Conservation (phyloP, 495 filamentous ascomycete genomes). For the Talaromyces stipitatus region DNA sequence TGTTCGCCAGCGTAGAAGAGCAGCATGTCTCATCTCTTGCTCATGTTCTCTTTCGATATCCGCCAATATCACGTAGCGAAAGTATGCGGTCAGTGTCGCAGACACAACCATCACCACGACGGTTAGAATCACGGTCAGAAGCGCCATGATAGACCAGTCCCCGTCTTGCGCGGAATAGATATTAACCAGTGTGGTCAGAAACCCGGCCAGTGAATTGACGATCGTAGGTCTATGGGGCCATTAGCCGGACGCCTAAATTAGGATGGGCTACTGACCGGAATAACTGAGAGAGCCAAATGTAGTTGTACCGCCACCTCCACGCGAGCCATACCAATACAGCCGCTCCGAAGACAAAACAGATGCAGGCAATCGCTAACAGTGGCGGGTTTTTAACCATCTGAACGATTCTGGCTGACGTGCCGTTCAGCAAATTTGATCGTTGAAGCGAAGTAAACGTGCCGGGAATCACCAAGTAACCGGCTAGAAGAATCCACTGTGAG, state of each 20-base stretch:
- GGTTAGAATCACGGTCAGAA: constrained; percentile 18
- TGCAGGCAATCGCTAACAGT: constrained; percentile 15
- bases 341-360: constrained; percentile 11
- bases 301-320: constrained; percentile 15
- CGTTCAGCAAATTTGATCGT: constrained; percentile 11
- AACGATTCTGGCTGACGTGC: constrained; percentile 11
- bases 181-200: constrained; percentile 39
- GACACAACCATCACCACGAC: not conserved
- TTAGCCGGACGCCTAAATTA: not conserved
- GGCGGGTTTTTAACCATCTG: constrained; percentile 16
- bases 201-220: constrained; percentile 38
- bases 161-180: constrained; percentile 41
- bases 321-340: constrained; percentile 14
- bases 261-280: constrained; percentile 16
- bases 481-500: constrained; percentile 26
- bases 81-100: not conserved
- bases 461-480: constrained; percentile 28
- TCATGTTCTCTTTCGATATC: not conserved
- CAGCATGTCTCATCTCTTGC: not conserved
- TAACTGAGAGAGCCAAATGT: constrained; percentile 24
- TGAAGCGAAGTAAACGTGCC: constrained; percentile 26
- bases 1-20: not conserved
- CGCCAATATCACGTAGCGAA: not conserved
- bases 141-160: constrained; percentile 36
- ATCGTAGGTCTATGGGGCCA: constrained; percentile 14